phyloP scores from a whole-genome alignment of 163 green algal species.

The Scenedesmus sp. region DNA sequence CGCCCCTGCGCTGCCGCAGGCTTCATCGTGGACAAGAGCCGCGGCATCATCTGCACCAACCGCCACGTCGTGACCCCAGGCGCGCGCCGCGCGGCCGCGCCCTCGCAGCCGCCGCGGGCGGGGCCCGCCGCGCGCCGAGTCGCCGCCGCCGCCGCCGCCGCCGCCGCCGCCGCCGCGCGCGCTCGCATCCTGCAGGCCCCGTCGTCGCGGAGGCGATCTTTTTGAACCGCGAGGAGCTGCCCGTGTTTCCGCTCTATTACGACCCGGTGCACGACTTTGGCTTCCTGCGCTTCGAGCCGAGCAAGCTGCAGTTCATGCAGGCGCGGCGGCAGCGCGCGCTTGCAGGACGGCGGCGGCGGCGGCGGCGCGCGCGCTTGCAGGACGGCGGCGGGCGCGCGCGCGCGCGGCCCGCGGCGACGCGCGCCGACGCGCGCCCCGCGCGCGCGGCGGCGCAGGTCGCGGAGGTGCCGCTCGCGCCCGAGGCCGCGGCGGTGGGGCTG shows the following conservation, averaged over 20 bases:
- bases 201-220: constrained; percentile 94
- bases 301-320: constrained; percentile 84
- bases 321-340: neutral
- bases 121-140: neutral
- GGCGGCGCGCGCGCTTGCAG: neutral
- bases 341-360: neutral
- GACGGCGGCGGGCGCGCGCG: too few relatives aligned
- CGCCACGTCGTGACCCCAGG: constrained; percentile 92
- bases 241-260: constrained; percentile 83
- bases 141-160: neutral
- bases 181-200: constrained; percentile 65
- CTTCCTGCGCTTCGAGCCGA: constrained; percentile 92
- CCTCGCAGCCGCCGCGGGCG: too few relatives aligned
- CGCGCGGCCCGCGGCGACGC: too few relatives aligned
- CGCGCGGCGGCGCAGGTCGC: too few relatives aligned
- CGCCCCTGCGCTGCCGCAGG: neutral
- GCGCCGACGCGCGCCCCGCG: too few relatives aligned
- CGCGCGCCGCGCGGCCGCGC: constrained; percentile 11
- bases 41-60: constrained; percentile 93
- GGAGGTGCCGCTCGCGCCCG: constrained; percentile 81
- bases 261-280: constrained; percentile 96
- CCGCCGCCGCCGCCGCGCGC: neutral
- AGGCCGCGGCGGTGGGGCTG: constrained; percentile 71
- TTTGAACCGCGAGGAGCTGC: constrained; percentile 92
- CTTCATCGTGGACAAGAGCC: constrained; percentile 82